phyloP scores from a whole-genome alignment of 495 filamentous ascomycete genomes.

The Podospora anserina region DNA sequence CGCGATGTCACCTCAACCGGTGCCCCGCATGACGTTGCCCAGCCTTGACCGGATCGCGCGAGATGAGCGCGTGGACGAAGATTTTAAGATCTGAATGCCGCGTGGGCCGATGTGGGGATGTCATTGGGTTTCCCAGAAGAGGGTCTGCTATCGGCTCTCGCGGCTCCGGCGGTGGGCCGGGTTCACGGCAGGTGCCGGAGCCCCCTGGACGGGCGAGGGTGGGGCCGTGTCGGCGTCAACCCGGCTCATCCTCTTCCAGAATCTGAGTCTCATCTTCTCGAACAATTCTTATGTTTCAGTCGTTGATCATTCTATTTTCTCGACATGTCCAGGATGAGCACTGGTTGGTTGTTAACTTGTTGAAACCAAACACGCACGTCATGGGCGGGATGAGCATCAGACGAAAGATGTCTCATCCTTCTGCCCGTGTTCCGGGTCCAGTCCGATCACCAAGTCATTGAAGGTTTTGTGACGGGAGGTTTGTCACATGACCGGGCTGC shows the following conservation, averaged over 20 bases:
- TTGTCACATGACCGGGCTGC: neutral
- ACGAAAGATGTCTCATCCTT: neutral
- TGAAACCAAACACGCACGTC: neutral
- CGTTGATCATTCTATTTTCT: neutral
- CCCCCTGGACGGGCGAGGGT: too few species aligned
- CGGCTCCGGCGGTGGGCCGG: neutral
- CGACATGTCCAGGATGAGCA: neutral
- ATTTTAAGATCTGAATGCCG: neutral
- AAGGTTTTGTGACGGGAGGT: neutral
- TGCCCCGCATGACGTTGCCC: conserved; percentile 5
- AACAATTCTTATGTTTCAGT: neutral
- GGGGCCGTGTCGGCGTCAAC: too few species aligned
- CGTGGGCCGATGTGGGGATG: neutral
- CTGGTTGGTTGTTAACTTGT: neutral
- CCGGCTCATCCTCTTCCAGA: too few species aligned
- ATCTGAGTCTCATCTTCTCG: neutral
- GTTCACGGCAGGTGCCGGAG: neutral
- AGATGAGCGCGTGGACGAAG: neutral
- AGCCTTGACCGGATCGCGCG: conserved; percentile 6
- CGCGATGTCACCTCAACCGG: conserved; percentile 17
- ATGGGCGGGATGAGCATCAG: neutral
- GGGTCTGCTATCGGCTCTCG: neutral
- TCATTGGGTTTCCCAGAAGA: neutral
- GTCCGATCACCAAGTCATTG: neutral
- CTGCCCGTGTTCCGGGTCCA: neutral